These are phyloP conservation scores for Yamadazyma pseudoaaseri DNA, from an alignment of 1,139 yeast species.

Conservation along the genomic window DNA sequence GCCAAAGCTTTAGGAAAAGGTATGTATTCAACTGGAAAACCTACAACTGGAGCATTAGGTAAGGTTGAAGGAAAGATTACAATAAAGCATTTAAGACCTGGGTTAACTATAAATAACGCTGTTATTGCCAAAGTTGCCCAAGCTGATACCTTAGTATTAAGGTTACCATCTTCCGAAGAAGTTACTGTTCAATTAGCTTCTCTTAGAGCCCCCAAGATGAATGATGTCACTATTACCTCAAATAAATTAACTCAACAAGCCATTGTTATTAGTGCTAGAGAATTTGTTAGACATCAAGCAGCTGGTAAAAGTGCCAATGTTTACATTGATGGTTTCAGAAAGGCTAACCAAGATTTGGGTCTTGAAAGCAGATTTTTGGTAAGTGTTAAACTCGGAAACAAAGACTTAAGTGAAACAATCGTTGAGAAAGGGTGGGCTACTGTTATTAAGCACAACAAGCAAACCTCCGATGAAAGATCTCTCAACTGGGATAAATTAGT, in stretches of 20 bases:
- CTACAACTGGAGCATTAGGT: conserved; percentile 13
- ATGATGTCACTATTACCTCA: conserved; percentile 53
- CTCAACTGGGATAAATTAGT: conserved; percentile 74
- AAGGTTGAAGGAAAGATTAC: conserved; percentile 13
- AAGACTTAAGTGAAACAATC: conserved; percentile 61
- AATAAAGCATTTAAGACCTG: conserved; percentile 35
- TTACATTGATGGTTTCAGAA: conserved; percentile 64
- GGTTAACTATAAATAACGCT: conserved; percentile 51
- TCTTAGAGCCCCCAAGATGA: conserved; percentile 66
- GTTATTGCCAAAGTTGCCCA: conserved; percentile 60
- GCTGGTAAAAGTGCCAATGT: conserved; percentile 70
- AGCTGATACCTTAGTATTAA: conserved; percentile 64
- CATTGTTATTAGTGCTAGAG: conserved; percentile 64
- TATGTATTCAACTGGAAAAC: conserved; percentile 46
- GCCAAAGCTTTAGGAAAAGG: conserved; percentile 67
- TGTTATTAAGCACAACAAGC: conserved; percentile 77
- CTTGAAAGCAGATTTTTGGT: conserved; percentile 69
- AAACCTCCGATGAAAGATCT: conserved; percentile 66
- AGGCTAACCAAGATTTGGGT: conserved; percentile 54
- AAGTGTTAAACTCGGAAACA: conserved; percentile 45
- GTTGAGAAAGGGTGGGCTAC: conserved; percentile 70
- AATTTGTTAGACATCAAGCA: conserved; percentile 63
- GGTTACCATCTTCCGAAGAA: conserved; percentile 49
- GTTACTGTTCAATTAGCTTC: conserved; percentile 72
- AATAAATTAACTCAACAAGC: conserved; percentile 39